Evolutionary conservation across 1,139 yeast genomes (phyloP), one percentile per base, ranked within the genome.

Genomic region (Meyerozyma guilliermondii): DNA sequence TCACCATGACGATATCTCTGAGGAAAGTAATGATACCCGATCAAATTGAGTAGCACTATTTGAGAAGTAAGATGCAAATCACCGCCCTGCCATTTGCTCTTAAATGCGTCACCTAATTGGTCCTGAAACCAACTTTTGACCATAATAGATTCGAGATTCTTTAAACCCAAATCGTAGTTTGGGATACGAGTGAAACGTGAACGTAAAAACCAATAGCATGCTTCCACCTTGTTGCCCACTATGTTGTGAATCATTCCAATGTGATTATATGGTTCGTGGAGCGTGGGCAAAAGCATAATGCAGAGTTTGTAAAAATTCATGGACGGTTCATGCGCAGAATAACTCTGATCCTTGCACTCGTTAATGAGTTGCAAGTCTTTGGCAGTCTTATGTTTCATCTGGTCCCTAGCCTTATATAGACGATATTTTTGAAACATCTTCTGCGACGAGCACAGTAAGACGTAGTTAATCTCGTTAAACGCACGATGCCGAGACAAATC

Each of bases 231-330:
- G 40, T 67, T 66, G 39, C 63, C 71, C 17, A 62, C 50, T 10
- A 57, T 41, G 47, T 70, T 71, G 47, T 74, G 71, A 17, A 82
- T 72, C 63, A 82, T 74, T 6, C 87, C 88, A 41, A 79, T 71
- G 51, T 81, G 86, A 50, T 78, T 78, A 51, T 78, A 78, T 1
- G 87, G 81, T 51, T 81, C 88, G 44, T 83, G 83, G 44, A 80
- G 66, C 1, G 86, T 78, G 1, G 89, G 91, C 33, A 82, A 59
- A 20, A 82, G 60, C 34, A 75, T 52, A 27, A 80, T 73, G 23
- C 87, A 80, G 35, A 66, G 56, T 42, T 74, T 70, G 49, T 80
- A 78, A 50, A 69, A 72, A 47, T 71, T 69, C 17, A 78, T 57
- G 0, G 86, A 66, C 23, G 52, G 56, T 20, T 51, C 49, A 42